phyloP scores from a whole-genome alignment of 306 rosid species.

The Gleditsia sinensis region DNA sequence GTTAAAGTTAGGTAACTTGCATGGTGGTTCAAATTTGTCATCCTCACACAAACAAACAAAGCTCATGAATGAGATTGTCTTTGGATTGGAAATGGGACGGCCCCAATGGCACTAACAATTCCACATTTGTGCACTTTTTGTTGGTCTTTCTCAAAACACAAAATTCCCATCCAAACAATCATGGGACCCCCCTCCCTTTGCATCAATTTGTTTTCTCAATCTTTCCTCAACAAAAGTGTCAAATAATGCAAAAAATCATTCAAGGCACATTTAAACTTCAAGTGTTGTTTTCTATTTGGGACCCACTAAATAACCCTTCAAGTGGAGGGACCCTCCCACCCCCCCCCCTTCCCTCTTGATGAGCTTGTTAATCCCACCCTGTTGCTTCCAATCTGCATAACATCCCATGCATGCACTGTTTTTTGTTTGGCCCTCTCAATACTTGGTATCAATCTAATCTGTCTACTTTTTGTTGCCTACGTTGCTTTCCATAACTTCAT shows the following conservation, averaged over 20 bases:
- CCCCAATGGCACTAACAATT: conserved; percentile 56
- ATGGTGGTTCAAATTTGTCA: conserved; percentile 45
- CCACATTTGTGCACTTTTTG: conserved; percentile 84
- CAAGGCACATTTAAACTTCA: conserved; percentile 37
- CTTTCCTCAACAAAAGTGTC: conserved; percentile 32
- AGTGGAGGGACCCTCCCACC: not conserved
- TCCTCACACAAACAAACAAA: conserved; percentile 47
- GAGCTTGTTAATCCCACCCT: no score
- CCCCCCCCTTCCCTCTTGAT: no score
- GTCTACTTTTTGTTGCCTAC: conserved; percentile 43
- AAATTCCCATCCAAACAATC: conserved; percentile 44
- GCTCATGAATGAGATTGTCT: conserved; percentile 39
- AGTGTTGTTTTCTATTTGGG: conserved; percentile 55
- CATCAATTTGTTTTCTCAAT: conserved; percentile 50
- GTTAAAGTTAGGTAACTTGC: conserved; percentile 35
- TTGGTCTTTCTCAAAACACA: conserved; percentile 62
- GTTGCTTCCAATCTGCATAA: conserved; percentile 57
- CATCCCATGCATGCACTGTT: conserved; percentile 67
- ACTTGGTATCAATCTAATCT: conserved; percentile 61
- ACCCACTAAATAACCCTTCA: conserved; percentile 41
- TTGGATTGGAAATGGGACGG: conserved; percentile 45
- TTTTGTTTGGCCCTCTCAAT: conserved; percentile 50
- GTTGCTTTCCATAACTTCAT: conserved; percentile 42
- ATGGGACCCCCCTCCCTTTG: conserved; percentile 52
- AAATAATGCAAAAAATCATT: conserved; percentile 48